phyloP scores from a whole-genome alignment of 495 filamentous ascomycete species.

The Diplogelasinospora grovesii region DNA sequence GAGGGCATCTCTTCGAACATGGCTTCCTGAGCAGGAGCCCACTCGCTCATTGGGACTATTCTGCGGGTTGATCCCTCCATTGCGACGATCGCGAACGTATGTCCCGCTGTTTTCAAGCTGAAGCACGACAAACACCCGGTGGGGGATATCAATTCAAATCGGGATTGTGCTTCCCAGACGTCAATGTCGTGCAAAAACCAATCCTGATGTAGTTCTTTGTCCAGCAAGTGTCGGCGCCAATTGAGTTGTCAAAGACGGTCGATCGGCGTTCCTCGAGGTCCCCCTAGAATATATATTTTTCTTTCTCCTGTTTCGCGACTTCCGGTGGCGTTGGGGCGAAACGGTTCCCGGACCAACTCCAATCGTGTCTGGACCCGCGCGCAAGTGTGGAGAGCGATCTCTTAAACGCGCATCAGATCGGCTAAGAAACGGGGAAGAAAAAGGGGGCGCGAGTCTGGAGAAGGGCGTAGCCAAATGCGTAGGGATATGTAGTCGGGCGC shows the following conservation, averaged over 20 bases:
- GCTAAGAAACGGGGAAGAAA: not conserved
- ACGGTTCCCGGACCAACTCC: not conserved
- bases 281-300: conserved; percentile 2
- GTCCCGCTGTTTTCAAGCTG: conserved; percentile 4
- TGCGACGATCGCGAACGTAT: not conserved
- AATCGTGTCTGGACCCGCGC: not conserved
- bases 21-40: conserved; percentile 25
- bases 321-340: conserved; percentile 11
- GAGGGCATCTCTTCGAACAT: conserved; percentile 12
- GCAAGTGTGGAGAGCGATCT: conserved; percentile 7
- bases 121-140: not conserved
- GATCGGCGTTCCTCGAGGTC: conserved; percentile 3
- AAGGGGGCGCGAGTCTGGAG: not conserved
- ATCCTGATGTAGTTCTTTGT: not conserved
- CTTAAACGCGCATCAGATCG: conserved; percentile 4
- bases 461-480: conserved; percentile 5
- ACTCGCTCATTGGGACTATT: conserved; percentile 31
- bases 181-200: conserved; percentile 11
- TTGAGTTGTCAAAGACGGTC: not conserved
- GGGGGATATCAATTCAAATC: conserved; percentile 6
- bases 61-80: conserved; percentile 12
- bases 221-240: not conserved
- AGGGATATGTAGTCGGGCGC: not conserved
- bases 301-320: not conserved
- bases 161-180: not conserved